A percentile compares a stretch with the other conserved stretches of the same genome.
Evolutionary conservation across 805 yeast genomes (phyloP).

Genomic region (Yamadazyma olivae): DNA sequence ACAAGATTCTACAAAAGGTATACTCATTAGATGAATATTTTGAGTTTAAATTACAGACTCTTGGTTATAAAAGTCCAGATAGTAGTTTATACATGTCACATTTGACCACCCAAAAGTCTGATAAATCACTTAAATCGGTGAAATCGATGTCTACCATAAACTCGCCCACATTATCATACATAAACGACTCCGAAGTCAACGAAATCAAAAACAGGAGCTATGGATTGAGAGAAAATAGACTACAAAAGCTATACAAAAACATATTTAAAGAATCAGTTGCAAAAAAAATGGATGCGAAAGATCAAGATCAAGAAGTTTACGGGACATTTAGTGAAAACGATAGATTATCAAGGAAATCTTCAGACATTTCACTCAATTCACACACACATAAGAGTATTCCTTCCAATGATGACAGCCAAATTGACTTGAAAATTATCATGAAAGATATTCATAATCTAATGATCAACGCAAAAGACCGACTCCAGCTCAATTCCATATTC

Average conservation of each 20-base stretch:
- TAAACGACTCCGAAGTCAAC: constrained; percentile 1
- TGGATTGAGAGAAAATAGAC: neutral
- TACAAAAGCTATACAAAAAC: constrained; percentile 1
- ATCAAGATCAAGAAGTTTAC: constrained; percentile 15
- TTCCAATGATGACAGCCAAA: neutral
- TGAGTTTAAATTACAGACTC: constrained; percentile 6
- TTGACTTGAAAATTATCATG: constrained; percentile 25
- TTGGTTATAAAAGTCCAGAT: constrained; percentile 3
- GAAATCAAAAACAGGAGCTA: constrained; percentile 1
- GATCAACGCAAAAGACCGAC: constrained; percentile 14
- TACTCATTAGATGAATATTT: constrained; percentile 15
- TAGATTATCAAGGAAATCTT: constrained; percentile 3
- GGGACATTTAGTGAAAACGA: constrained; percentile 22
- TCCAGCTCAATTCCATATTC: constrained; percentile 1
- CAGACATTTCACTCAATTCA: neutral
- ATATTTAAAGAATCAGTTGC: constrained; percentile 8
- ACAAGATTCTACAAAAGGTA: constrained; percentile 16
- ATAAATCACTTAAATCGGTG: neutral
- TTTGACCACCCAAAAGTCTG: neutral
- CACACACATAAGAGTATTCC: neutral
- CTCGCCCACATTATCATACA: constrained; percentile 1
- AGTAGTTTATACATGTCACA: constrained; percentile 1
- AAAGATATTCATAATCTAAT: constrained; percentile 28
- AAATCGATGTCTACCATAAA: neutral
- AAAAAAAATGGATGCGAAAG: neutral